Percentiles rank a stretch among this genome's conserved stretches.
Evolutionary conservation across 305 asterid genomes (phyloP).

Genomic region (Solanum hybrid): DNA sequence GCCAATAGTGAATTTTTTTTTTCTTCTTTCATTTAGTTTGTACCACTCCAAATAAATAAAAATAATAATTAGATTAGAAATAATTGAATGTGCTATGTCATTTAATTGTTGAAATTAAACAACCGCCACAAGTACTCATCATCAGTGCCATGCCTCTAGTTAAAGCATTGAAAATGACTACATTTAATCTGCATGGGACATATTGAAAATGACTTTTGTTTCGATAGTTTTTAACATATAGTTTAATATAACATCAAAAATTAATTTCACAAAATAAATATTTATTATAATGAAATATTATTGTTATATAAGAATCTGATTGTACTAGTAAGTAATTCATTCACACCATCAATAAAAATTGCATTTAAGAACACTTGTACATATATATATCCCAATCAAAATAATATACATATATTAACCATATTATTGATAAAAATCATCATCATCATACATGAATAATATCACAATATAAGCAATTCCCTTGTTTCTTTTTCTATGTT

Average conservation of each 20-base stretch:
- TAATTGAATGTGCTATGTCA: background rate
- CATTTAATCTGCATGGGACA: background rate
- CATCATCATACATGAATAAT: background rate
- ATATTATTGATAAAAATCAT: constrained; percentile 4
- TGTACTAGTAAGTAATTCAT: background rate
- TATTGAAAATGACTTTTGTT: background rate
- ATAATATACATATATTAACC: background rate
- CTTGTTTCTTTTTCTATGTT: background rate
- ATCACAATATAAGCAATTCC: background rate
- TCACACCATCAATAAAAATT: background rate
- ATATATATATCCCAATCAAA: background rate
- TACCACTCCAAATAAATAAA: background rate
- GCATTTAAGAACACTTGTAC: background rate
- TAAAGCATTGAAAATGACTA: background rate
- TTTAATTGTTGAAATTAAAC: background rate
- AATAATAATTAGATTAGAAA: background rate
- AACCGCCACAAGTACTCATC: background rate
- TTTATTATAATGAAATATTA: background rate
- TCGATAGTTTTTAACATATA: background rate
- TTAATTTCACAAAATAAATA: background rate
- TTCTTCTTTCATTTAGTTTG: background rate
- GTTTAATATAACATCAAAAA: background rate
- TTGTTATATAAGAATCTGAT: background rate
- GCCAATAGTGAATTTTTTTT: background rate
- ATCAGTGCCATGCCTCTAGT: background rate